phyloP scores from a whole-genome alignment of 352 stramenopile species.

The Pythium folliculosum region DNA sequence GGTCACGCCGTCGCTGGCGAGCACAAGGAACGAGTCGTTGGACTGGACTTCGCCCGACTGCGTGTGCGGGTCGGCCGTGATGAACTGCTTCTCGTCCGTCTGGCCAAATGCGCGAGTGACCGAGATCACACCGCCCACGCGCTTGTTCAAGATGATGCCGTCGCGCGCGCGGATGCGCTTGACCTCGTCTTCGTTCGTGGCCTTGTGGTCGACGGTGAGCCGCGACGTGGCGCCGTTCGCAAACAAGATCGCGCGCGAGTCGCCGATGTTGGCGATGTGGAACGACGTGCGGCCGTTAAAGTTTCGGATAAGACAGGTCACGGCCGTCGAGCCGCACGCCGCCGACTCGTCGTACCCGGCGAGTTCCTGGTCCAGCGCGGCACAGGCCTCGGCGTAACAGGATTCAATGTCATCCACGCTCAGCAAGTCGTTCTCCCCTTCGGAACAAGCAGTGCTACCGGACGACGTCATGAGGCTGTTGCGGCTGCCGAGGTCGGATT shows the following conservation, averaged over 20 bases:
- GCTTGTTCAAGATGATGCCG: conserved; percentile 85
- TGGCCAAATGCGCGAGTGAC: conserved; percentile 80
- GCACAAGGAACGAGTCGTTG: conserved; percentile 65
- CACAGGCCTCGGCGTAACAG: conserved; percentile 65
- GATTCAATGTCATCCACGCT: conserved; percentile 59
- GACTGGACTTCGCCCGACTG: conserved; percentile 52
- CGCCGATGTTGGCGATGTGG: conserved; percentile 77
- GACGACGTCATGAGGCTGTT: conserved; percentile 51
- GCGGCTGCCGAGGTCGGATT: conserved; percentile 39
- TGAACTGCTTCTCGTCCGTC: conserved; percentile 81
- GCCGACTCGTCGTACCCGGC: conserved; percentile 67
- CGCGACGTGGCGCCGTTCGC: conserved; percentile 48
- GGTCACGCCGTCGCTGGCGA: conserved; percentile 77
- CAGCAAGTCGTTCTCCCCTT: conserved; percentile 49
- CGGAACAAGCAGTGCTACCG: conserved; percentile 40
- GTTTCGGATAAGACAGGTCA: conserved; percentile 71
- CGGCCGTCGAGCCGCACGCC: conserved; percentile 69
- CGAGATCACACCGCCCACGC: conserved; percentile 67
- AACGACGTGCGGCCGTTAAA: conserved; percentile 60
- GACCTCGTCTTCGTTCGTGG: conserved; percentile 74
- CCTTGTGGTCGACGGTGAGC: conserved; percentile 77
- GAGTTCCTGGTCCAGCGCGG: conserved; percentile 62
- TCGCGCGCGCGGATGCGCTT: conserved; percentile 71
- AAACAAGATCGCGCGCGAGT: conserved; percentile 77
- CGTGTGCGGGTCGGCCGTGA: conserved; percentile 66